Base-by-base conservation (phyloP, 345 rosid species). In the Salix suchowensis region DNA sequence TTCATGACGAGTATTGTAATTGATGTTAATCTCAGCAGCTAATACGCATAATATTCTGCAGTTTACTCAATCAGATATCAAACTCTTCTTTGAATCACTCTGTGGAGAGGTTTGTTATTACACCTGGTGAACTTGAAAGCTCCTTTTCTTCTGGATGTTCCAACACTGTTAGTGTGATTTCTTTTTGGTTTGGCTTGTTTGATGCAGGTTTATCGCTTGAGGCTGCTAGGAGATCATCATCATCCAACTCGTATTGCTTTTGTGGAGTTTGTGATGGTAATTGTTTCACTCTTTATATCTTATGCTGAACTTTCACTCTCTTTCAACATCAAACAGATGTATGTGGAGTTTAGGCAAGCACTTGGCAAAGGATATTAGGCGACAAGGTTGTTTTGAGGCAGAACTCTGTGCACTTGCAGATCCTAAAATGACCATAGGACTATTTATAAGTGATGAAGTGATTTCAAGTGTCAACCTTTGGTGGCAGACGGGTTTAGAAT, bases 211-310 rank as follows among this genome's bases (percentile, higher is more conserved):
- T 90, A 85, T 16, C 94, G 97, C 78, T 78, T 96, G 87, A 92
- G 99, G 95, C 90, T 91, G 12, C 88, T 96, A 70, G 99, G 99
- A 73, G 98, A 96, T 82, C 87, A 86, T 79, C 93, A 91, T 78
- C 97, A 93, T 84, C 88, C 92, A 76, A 92, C 99, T 76, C 95
- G 97, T 18, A 92, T 93, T 78, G 98, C 97, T 74, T 96, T 96
- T 87, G 97, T 96, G 71, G 99, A 96, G 88, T 96, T 96, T 76
- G 32, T 85, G 30, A 66, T 88, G 97, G 99, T 96, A 88, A 76
- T 44, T 55, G 9, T 26, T 69, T 5, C 3, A 54, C 5, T 34
- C 42, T 40, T n/a, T 50, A 30, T 65, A 68, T 55, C 19, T 46
- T n/a, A 5, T 76, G 62, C 62, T 55, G 62, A 55, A 55, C 28